phyloP scores from a whole-genome alignment of 1,284 basidiomycete genomes.

The Retiboletus flavoniger region DNA sequence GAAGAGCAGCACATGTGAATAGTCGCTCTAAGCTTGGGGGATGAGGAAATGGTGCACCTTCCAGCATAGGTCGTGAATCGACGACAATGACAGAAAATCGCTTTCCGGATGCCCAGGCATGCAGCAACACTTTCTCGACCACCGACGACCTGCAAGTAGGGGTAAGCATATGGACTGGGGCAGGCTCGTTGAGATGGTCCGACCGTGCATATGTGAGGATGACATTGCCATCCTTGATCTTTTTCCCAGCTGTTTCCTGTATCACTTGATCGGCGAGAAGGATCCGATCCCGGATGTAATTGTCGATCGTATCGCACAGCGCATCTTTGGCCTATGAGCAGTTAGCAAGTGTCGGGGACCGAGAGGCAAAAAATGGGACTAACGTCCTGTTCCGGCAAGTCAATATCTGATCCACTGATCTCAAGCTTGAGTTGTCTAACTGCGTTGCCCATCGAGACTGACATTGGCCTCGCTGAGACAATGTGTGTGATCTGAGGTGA shows the following conservation, averaged over 20 bases:
- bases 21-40: background rate
- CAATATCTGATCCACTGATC: constrained; percentile 89
- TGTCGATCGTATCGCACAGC: constrained; percentile 85
- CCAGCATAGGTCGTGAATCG: constrained; percentile 91
- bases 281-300: constrained; percentile 93
- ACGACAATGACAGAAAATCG: constrained; percentile 89
- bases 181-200: constrained; percentile 13
- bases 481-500: constrained; percentile 91
- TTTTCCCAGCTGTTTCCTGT: constrained; percentile 82
- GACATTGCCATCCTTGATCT: constrained; percentile 92
- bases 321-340: constrained; percentile 77
- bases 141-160: constrained; percentile 74
- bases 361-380: constrained; percentile 27
- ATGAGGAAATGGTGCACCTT: constrained; percentile 55
- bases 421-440: constrained; percentile 95
- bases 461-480: constrained; percentile 84
- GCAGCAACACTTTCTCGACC: constrained; percentile 86
- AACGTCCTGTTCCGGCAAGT: constrained; percentile 92
- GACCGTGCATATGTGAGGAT: constrained; percentile 92
- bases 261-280: constrained; percentile 94
- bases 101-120: constrained; percentile 72
- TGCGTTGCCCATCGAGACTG: constrained; percentile 94
- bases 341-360: constrained; percentile 1
- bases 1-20: constrained; percentile 7
- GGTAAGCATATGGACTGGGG: constrained; percentile 12